Evolutionary conservation across 208 protist genomes (phyloP).

Genomic region (Acanthamoeba rhysodes): DNA sequence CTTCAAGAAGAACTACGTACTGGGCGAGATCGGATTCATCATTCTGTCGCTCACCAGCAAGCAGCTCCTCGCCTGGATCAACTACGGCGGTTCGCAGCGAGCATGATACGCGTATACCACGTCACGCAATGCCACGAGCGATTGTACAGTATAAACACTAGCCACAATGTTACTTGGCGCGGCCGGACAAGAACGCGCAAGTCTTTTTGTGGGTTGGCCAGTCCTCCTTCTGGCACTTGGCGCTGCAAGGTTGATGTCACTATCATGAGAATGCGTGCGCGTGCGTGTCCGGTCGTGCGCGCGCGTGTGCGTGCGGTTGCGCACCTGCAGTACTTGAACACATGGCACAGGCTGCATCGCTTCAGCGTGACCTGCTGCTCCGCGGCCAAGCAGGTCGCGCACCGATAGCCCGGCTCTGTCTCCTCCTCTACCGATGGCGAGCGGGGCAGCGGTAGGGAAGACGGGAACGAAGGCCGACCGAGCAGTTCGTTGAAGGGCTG

Average conservation of each 20-base stretch:
- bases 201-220: conserved; percentile 51
- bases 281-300: too few relatives aligned
- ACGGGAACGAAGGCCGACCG: conserved; percentile 12
- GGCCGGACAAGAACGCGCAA: background rate
- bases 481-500: conserved; percentile 33
- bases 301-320: background rate
- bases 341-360: background rate
- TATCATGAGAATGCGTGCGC: background rate
- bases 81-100: background rate
- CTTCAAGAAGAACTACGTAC: background rate
- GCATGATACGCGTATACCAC: background rate
- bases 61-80: background rate
- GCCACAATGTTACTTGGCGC: background rate
- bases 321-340: conserved; percentile 48
- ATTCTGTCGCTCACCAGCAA: background rate
- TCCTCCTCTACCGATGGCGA: background rate
- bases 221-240: conserved; percentile 22
- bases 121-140: too few relatives aligned
- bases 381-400: background rate
- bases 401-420: background rate
- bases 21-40: background rate
- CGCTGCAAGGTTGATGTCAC: background rate
- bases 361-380: background rate
- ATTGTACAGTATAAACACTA: too few relatives aligned
- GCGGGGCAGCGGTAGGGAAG: background rate